Base-by-base conservation (phyloP, 1,284 basidiomycete genomes). In the Rhizopogon parksii region DNA sequence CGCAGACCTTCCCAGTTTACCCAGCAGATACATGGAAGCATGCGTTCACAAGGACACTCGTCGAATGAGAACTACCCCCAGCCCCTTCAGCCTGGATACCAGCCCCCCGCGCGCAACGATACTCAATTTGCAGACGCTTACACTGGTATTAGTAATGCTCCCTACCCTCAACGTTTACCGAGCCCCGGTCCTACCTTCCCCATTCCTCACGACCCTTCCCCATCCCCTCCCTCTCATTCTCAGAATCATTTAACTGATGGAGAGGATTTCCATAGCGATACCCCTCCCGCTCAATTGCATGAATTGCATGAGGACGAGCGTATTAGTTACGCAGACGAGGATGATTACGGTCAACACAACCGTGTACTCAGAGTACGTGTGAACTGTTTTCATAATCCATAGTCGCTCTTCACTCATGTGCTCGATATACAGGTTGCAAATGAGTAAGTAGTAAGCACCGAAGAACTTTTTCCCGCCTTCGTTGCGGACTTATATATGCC, bases 261-360 rank as follows among this genome's bases (percentile, higher is more conserved):
- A 2, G 60, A 56, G 2, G 61, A 57, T 3, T 6, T 14, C 4
- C 36, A 36, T 2, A 57, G 62, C 0, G 2, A 48, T 30, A 45
- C 36, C n/a, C 49, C 54, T 4, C 54, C 54, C 17, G 43, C 51
- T 3, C 50, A 52, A 6, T 27, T 51, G 21, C 45, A 35, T 4
- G 43, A 32, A 32, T 11, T 32, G 11, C 30, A 51, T 11, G 63
- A 64, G 0, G 63, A 65, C 15, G 50, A 52, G 7, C 63, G 66
- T 3, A 19, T 61, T 57, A 65, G 63, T 15, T 68, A 66, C 45
- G 63, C 58, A 46, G 63, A 68, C 6, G 53, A 65, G 40, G 3
- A 56, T 9, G 63, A 68, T 46, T 67, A 68, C 21, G 56, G 56
- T 3, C 66, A 67, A 2, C 54, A 60, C 4, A 55, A 52, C 30